These are phyloP conservation scores for Diplodia scrobiculata DNA, from an alignment of 2,329 filamentous ascomycete genomes.

Conservation along the genomic window DNA sequence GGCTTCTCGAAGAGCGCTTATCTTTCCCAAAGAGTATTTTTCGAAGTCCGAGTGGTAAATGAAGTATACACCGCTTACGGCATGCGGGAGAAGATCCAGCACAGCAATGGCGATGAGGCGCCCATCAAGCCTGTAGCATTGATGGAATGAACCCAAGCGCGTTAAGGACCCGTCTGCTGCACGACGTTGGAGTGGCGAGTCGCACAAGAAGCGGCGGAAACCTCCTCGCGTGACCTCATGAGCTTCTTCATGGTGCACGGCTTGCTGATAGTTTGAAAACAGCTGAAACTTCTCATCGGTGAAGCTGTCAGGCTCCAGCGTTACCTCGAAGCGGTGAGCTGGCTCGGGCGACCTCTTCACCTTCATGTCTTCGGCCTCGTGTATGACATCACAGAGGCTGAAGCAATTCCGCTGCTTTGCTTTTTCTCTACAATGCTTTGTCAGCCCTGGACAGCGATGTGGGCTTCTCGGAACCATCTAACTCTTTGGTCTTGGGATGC, in stretches of 20 bases:
- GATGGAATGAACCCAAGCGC: conserved; percentile 73
- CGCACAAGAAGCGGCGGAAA: conserved; percentile 74
- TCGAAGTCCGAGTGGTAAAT: conserved; percentile 76
- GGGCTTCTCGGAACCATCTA: conserved; percentile 37
- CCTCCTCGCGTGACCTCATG: conserved; percentile 61
- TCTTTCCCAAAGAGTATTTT: conserved; percentile 69
- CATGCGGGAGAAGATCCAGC: conserved; percentile 73
- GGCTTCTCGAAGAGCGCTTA: conserved; percentile 74
- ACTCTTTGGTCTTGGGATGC: conserved; percentile 68
- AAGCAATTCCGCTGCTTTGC: conserved; percentile 68
- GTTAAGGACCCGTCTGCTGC: conserved; percentile 39
- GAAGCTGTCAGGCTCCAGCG: conserved; percentile 69
- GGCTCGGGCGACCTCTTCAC: conserved; percentile 64
- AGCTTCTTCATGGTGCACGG: conserved; percentile 69
- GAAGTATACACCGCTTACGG: conserved; percentile 81
- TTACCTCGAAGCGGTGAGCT: conserved; percentile 68
- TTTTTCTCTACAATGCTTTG: conserved; percentile 50
- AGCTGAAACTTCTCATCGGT: conserved; percentile 74
- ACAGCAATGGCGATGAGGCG: conserved; percentile 74
- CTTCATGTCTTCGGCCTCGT: conserved; percentile 64
- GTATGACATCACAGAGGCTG: conserved; percentile 65
- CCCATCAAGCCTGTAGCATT: conserved; percentile 78
- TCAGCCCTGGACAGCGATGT: conserved; percentile 8
- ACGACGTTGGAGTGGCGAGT: conserved; percentile 65
- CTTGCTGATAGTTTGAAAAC: conserved; percentile 72